A percentile compares a stretch with the other conserved stretches of the same genome.
Conservation (phyloP, 2,329 filamentous ascomycete species). For the Fusarium sp. region DNA sequence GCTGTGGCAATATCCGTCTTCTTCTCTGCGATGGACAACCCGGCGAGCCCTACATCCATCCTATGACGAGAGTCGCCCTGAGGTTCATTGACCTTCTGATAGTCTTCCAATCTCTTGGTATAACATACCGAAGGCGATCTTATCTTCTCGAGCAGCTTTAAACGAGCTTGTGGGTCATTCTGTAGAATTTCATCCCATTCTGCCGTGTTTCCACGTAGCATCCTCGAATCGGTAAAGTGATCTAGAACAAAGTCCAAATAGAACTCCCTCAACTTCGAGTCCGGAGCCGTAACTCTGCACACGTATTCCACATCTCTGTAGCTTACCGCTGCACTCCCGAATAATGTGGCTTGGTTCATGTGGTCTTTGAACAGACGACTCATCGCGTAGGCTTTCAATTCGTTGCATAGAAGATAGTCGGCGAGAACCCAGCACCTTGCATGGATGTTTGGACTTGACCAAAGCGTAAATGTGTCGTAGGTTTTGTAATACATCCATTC, state of each 20-base stretch:
- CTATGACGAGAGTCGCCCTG: background rate
- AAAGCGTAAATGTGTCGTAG: fast-evolving
- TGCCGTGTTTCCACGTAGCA: background rate
- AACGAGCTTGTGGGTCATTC: background rate
- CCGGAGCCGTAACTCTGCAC: background rate
- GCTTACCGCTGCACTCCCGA: background rate
- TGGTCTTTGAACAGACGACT: background rate
- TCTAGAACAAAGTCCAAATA: background rate
- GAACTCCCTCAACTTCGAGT: background rate
- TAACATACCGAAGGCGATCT: background rate
- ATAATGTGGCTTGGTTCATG: fast-evolving
- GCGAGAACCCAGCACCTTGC: background rate
- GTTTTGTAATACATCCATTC: constrained; percentile 1
- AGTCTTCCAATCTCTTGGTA: fast-evolving
- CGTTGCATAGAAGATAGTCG: background rate
- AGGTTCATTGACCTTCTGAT: background rate
- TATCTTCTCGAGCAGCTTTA: background rate
- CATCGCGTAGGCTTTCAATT: background rate
- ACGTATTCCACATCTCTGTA: background rate
- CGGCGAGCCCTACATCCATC: background rate
- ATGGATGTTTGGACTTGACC: background rate
- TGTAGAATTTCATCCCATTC: background rate
- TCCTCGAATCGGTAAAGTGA: background rate
- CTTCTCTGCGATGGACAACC: background rate
- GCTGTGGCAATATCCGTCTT: background rate